phyloP scores from a whole-genome alignment of 208 protist genomes.

The Acanthamoeba divionensis region DNA sequence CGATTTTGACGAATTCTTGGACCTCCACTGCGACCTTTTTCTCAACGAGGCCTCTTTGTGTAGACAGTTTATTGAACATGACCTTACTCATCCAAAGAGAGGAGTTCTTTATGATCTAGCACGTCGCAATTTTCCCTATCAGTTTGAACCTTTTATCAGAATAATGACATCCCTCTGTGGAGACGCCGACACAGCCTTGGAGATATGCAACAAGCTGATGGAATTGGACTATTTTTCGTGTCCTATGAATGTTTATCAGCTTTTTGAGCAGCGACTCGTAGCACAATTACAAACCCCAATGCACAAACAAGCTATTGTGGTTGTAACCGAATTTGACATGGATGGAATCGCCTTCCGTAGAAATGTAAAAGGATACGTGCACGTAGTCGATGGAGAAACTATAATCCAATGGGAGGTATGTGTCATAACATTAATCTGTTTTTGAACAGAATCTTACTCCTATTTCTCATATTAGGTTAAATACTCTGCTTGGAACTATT shows the following conservation, averaged over 20 bases:
- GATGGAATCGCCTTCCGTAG: background rate
- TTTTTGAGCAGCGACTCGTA: too few relatives aligned
- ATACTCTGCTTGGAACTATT: conserved; percentile 10
- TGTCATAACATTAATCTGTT: background rate
- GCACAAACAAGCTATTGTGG: too few relatives aligned
- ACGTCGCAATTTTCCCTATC: background rate
- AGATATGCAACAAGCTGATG: background rate
- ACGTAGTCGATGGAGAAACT: background rate
- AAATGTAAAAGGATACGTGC: background rate
- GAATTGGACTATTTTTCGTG: background rate
- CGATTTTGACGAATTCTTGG: background rate
- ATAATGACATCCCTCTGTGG: background rate
- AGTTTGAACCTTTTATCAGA: background rate
- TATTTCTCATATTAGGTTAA: background rate
- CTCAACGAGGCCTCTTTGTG: too few relatives aligned
- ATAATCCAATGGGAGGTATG: background rate
- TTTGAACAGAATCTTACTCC: too few relatives aligned
- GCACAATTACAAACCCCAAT: too few relatives aligned
- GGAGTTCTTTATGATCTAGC: background rate
- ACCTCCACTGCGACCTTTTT: background rate
- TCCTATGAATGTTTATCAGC: too few relatives aligned
- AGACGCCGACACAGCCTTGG: background rate
- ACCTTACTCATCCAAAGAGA: background rate
- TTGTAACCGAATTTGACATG: too few relatives aligned
- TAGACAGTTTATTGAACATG: too few relatives aligned